Evolutionary conservation across 441 rosid species (phyloP).

Genomic region (Aquilaria agallochum): DNA sequence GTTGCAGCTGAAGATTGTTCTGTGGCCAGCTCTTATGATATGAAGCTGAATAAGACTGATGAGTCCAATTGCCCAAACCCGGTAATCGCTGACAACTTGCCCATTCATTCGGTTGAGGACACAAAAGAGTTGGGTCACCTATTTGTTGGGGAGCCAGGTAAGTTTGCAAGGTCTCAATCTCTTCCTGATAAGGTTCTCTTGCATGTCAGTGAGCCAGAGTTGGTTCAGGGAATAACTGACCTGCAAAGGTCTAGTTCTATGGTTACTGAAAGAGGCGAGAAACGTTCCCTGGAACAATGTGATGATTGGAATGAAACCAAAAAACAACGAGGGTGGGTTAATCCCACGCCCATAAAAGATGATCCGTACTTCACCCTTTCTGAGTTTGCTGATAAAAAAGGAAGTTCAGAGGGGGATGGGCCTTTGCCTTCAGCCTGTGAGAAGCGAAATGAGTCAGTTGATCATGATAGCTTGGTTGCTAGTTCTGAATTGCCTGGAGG

Average conservation of each 20-base stretch:
- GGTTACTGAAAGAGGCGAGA: conserved; percentile 68
- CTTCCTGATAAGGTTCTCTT: conserved; percentile 46
- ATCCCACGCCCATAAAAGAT: conserved; percentile 34
- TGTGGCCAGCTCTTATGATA: conserved; percentile 24
- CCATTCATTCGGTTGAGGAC: conserved; percentile 29
- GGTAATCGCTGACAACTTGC: conserved; percentile 29
- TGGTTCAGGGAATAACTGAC: conserved; percentile 29
- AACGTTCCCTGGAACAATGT: conserved; percentile 44
- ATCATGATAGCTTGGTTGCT: conserved; percentile 29
- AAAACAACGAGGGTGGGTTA: conserved; percentile 68
- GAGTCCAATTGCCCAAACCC: conserved; percentile 26
- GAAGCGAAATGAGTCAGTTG: conserved; percentile 19
- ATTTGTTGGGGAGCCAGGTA: conserved; percentile 34
- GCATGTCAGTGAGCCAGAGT: conserved; percentile 37
- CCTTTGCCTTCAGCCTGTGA: conserved; percentile 23
- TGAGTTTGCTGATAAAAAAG: conserved; percentile 28
- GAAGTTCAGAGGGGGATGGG: conserved; percentile 24
- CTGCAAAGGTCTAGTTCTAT: conserved; percentile 46
- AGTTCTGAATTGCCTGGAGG: conserved; percentile 27
- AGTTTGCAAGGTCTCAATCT: conserved; percentile 58
- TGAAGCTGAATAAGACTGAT: conserved; percentile 24
- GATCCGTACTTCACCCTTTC: conserved; percentile 27
- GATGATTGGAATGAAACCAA: conserved; percentile 46
- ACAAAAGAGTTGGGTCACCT: conserved; percentile 28
- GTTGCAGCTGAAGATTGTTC: conserved; percentile 27